A percentile compares a stretch with the other conserved stretches of the same genome.
phyloP scores from a whole-genome alignment of 768 basidiomycete genomes.

The Rhodotorula paludigena region DNA sequence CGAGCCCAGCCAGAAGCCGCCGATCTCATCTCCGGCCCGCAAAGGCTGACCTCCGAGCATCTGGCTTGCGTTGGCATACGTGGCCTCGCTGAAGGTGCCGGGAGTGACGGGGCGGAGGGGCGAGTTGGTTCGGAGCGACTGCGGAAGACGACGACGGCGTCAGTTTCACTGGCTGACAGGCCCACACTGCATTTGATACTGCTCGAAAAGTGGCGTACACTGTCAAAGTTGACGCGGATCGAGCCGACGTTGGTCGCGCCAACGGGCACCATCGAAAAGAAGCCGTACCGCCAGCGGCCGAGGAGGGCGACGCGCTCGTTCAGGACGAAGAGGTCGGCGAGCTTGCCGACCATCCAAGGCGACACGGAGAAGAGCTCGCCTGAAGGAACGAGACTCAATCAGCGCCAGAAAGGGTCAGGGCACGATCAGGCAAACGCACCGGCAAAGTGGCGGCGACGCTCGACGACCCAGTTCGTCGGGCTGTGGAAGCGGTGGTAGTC shows the following conservation, averaged over 20 bases:
- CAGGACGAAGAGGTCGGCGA: slow-evolving; percentile 90
- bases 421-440: slow-evolving; percentile 53
- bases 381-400: slow-evolving; percentile 44
- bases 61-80: slow-evolving; percentile 76
- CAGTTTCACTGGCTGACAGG: too few relatives aligned
- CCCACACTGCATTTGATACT: too few relatives aligned
- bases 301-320: slow-evolving; percentile 95
- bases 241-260: slow-evolving; percentile 97
- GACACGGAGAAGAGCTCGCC: slow-evolving; percentile 94
- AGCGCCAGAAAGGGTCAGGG: neutral
- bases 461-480: slow-evolving; percentile 94
- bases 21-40: slow-evolving; percentile 86
- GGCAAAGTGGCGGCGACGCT: slow-evolving; percentile 88
- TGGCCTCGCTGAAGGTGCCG: slow-evolving; percentile 77
- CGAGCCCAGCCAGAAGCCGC: slow-evolving; percentile 80
- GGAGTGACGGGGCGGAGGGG: slow-evolving; percentile 58
- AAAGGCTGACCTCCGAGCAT: slow-evolving; percentile 84
- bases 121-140: slow-evolving; percentile 85
- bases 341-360: slow-evolving; percentile 86
- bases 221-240: slow-evolving; percentile 93
- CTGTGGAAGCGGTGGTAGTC: slow-evolving; percentile 98
- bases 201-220: slow-evolving; percentile 52
- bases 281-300: slow-evolving; percentile 89
- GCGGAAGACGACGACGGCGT: slow-evolving; percentile 12
- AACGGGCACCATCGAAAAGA: slow-evolving; percentile 95